A percentile compares a stretch with the other conserved stretches of the same genome.
phyloP scores from a whole-genome alignment of 352 stramenopile genomes.

The Pythium aristosporum region DNA sequence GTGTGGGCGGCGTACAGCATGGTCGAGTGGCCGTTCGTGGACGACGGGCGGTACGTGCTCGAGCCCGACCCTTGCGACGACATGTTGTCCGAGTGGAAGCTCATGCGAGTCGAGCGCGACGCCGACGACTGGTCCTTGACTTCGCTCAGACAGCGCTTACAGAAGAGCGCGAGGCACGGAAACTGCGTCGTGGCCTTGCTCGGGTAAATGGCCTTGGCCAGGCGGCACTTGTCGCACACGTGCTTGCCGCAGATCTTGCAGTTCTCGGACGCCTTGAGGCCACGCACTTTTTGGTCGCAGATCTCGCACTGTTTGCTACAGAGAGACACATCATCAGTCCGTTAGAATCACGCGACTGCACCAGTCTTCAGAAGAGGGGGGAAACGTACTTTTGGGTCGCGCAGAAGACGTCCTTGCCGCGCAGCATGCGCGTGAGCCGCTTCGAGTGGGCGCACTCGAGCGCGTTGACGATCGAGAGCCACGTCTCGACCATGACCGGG shows the following conservation, averaged over 20 bases:
- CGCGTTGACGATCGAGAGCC: conserved; percentile 50
- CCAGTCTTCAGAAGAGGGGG: not conserved
- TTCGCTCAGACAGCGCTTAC: conserved; percentile 30
- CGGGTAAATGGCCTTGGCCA: conserved; percentile 59
- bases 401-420: conserved; percentile 51
- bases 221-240: conserved; percentile 61
- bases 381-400: conserved; percentile 45
- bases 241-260: conserved; percentile 75
- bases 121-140: conserved; percentile 20
- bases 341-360: not conserved
- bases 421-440: conserved; percentile 50
- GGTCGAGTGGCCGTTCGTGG: not conserved
- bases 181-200: conserved; percentile 46
- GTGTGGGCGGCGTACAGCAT: too few species aligned
- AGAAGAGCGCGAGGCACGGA: conserved; percentile 57
- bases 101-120: not conserved
- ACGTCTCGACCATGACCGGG: conserved; percentile 55
- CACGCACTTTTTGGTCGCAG: conserved; percentile 58
- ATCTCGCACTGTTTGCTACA: conserved; percentile 54
- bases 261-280: conserved; percentile 46
- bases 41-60: conserved; percentile 19
- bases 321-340: not conserved
- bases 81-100: conserved; percentile 22
- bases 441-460: conserved; percentile 63
- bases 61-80: conserved; percentile 23